Evolutionary conservation across 1,284 basidiomycete genomes (phyloP).

Genomic region (Vanrija humicola): DNA sequence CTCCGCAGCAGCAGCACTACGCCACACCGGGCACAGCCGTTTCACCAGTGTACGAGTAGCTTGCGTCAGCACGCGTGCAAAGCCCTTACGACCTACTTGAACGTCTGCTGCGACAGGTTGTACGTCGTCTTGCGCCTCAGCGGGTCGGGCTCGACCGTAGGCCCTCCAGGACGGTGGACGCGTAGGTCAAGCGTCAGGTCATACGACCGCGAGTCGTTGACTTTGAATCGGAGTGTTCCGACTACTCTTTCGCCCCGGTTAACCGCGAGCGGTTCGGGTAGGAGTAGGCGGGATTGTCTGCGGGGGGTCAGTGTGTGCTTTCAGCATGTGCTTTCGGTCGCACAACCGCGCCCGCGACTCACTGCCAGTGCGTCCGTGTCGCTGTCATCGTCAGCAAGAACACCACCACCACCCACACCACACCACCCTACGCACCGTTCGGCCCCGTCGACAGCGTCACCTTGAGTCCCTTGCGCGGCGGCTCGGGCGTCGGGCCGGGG

Average conservation of each 20-base stretch:
- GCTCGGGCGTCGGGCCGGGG: constrained; percentile 36
- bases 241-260: constrained; percentile 44
- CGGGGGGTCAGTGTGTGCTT: constrained; percentile 6
- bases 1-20: no score
- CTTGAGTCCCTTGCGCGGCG: constrained; percentile 37
- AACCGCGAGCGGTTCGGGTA: constrained; percentile 49
- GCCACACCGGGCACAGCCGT: not conserved
- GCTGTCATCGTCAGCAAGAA: constrained; percentile 20
- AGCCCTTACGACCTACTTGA: constrained; percentile 35
- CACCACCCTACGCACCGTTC: constrained; percentile 26
- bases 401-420: not conserved
- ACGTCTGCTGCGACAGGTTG: constrained; percentile 45
- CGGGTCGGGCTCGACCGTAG: constrained; percentile 26
- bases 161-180: constrained; percentile 32
- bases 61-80: constrained; percentile 2
- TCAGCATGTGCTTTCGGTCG: not conserved
- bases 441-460: constrained; percentile 47
- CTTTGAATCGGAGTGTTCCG: constrained; percentile 36
- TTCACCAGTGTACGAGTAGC: constrained; percentile 25
- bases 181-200: constrained; percentile 41
- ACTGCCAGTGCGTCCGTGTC: constrained; percentile 48
- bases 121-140: constrained; percentile 34
- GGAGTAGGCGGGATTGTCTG: constrained; percentile 41
- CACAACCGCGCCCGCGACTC: not conserved
- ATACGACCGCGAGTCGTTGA: constrained; percentile 46